Base-by-base conservation (phyloP, 208 protist species). In the Phytomonas sp. region DNA sequence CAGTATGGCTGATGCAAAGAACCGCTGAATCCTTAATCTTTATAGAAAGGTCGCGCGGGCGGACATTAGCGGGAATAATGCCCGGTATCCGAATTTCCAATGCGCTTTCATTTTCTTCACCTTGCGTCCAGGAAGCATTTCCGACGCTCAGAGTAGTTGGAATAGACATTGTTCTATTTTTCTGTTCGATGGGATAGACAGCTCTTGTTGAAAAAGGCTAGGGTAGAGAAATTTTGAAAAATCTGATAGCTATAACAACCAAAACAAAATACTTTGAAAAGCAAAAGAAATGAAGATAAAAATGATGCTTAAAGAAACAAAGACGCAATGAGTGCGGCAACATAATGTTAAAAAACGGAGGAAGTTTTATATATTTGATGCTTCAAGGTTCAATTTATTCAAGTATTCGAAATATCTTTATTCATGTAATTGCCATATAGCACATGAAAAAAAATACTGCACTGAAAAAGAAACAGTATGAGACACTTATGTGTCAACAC, bases 41-140 rank as follows among this genome's bases (percentile, higher is more conserved):
- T 37, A 94, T 86, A 9, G 75, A 88, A 68, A 96, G 73, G 17
- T 94, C 88, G 59, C 80, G 80, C 56, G 86, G 80, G 30, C 88
- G 86, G 43, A 83, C 82, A 36, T 83, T 83, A 11, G 77, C 76
- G 15, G 86, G 86, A 11, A 94, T 76, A 7, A 70, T 82, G 66
- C 83, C 76, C 4, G 91, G 91, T 26, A 94, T 87, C 60, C 85
- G 81, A 33, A 94, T 76, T 75, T 96, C 88, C 15, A 96, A 70
- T 37, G 33, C 31, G 30, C 71, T 71, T n/a, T 89, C 83, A 29
- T 77, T 84, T 40, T 90, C 87, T 33, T 84, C 82, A 46, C 80
- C 81, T 73, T 96, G 90, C 0, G 72, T 76, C 88, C 90, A 96
- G 36, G 69, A 75, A 29, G 84, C 72, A 70, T 91, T 85, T 26